These are phyloP conservation scores for Lathyrus aphaca DNA, from an alignment of 306 rosid genomes.

Conservation along the genomic window DNA sequence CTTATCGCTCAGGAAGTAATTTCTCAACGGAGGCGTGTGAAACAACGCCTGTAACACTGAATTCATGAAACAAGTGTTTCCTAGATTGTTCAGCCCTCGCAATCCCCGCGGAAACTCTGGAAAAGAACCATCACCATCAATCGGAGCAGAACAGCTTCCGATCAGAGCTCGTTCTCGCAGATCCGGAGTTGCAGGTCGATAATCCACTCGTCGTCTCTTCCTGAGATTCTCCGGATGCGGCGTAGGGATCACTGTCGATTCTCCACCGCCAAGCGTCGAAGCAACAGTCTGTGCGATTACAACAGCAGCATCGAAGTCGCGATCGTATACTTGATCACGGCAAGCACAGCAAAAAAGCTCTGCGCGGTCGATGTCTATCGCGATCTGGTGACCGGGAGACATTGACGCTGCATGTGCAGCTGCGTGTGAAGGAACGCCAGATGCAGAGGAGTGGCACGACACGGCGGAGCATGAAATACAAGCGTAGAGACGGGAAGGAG, in stretches of 20 bases:
- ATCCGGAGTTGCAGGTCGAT: slow-evolving; percentile 79
- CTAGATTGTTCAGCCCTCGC: slow-evolving; percentile 88
- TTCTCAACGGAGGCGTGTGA: slow-evolving; percentile 88
- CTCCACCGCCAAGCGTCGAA: slow-evolving; percentile 50
- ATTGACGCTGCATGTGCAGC: slow-evolving; percentile 66
- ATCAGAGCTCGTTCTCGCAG: slow-evolving; percentile 58
- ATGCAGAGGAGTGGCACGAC: slow-evolving; percentile 59
- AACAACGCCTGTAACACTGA: slow-evolving; percentile 92
- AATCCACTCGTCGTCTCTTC: slow-evolving; percentile 80
- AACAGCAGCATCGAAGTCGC: slow-evolving; percentile 86
- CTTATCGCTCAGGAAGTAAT: slow-evolving; percentile 84
- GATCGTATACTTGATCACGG: slow-evolving; percentile 86
- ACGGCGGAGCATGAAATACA: slow-evolving; percentile 82
- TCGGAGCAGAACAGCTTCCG: slow-evolving; percentile 55
- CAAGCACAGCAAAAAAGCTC: slow-evolving; percentile 95
- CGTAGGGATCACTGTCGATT: slow-evolving; percentile 37
- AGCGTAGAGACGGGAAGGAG: slow-evolving; percentile 62
- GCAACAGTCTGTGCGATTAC: slow-evolving; percentile 75
- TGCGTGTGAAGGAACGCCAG: slow-evolving; percentile 57
- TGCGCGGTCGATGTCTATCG: slow-evolving; percentile 90
- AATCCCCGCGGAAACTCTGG: slow-evolving; percentile 70
- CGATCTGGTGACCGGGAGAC: slow-evolving; percentile 87
- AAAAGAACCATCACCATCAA: slow-evolving; percentile 32
- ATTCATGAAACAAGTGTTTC: slow-evolving; percentile 93
- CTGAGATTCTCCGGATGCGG: slow-evolving; percentile 78